These are phyloP conservation scores for Cyamopsis tetragonoloba DNA, from an alignment of 306 rosid genomes.

Conservation along the genomic window DNA sequence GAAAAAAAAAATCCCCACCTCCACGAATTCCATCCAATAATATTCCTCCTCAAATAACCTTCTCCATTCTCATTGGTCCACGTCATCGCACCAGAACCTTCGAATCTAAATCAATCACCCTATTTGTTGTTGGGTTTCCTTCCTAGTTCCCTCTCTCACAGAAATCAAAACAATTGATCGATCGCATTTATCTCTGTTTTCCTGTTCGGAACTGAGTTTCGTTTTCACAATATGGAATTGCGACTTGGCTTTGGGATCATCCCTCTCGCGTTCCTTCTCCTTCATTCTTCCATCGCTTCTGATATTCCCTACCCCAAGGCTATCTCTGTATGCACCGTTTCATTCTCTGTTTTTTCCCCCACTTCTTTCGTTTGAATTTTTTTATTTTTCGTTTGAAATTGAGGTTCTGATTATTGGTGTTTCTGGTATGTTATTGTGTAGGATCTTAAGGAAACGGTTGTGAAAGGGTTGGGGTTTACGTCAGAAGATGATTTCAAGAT, in stretches of 20 bases:
- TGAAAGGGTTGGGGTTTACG: constrained; percentile 68
- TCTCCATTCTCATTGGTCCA: constrained; percentile 58
- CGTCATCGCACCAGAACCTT: constrained; percentile 43
- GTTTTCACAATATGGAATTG: constrained; percentile 7
- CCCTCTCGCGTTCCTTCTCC: constrained; percentile 22
- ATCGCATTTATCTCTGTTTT: too few species aligned
- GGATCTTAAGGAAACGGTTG: constrained; percentile 84
- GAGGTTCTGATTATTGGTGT: not conserved
- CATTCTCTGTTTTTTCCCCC: not conserved
- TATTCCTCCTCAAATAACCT: not conserved
- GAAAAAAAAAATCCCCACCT: too few species aligned
- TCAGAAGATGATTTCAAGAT: constrained; percentile 68
- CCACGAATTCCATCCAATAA: constrained; percentile 54
- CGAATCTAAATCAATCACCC: not conserved
- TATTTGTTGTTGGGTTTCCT: too few species aligned
- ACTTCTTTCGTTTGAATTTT: too few species aligned
- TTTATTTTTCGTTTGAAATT: not conserved
- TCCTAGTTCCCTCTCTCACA: too few species aligned
- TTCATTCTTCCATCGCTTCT: constrained; percentile 26
- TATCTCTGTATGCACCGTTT: constrained; percentile 42
- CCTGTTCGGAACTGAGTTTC: not conserved
- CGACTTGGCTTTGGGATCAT: constrained; percentile 10
- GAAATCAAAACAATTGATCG: too few species aligned
- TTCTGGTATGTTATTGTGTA: not conserved
- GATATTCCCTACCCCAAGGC: constrained; percentile 53